Evolutionary conservation across 148 eudicot species (phyloP), one percentile per base, ranked within the genome.

Genomic region (Suaeda aralocaspica): DNA sequence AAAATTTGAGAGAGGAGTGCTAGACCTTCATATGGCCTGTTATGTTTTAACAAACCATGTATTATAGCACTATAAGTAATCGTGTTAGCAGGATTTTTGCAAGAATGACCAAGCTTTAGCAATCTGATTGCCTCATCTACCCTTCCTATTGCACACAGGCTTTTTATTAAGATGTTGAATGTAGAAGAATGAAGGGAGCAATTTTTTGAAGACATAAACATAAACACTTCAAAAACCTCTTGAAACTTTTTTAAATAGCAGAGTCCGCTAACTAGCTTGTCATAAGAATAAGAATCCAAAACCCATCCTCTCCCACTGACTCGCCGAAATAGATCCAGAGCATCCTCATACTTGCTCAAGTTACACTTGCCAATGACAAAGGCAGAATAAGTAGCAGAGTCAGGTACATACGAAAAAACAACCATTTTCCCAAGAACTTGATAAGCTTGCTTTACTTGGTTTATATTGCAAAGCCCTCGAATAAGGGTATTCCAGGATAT

Each of bases 341-440:
- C 88, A 58, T 78, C 78, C 62, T 64, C 71, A 25, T 75, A 59
- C 58, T 80, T 72, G 24, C 69, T 71, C 42, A 53, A 30, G 75
- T 76, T 79, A 82, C 96, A 89, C 33, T 85, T 77, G 34, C 89
- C 86, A 69, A 79, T 44, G 71, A 87, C 63, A 53, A 89, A 72
- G 34, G 96, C 84, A 10, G 91, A 87, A 78, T 85, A 89, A 12
- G 89, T 87, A 59, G 79, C 76, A 78, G 70, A 77, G 60, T 87
- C 84, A 9, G 89, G 88, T 21, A 31, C 73, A 80, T 58, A 72
- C 9, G 88, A 77, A 12, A 75, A 80, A 66, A 75, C 68, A 34
- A 87, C 78, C 96, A 89, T 87, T 78, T 79, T 87, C 66, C 86
- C 51, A 9, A 89, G 88, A 71, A 76, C 62, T 59, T 82, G 77